Conservation (phyloP, 148 eudicot species). For the Talinum fruticosum region DNA sequence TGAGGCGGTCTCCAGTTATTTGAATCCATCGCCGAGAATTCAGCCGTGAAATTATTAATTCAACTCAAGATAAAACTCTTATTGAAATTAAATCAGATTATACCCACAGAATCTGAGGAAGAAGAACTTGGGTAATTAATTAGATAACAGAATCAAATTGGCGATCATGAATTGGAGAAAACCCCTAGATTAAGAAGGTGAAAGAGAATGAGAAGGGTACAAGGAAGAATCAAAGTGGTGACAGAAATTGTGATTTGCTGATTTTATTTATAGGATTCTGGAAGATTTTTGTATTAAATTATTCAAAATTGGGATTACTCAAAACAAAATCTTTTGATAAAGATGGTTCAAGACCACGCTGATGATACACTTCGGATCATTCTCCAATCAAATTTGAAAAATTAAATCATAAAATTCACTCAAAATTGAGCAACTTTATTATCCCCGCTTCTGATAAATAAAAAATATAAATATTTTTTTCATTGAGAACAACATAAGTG, state of each 20-base stretch:
- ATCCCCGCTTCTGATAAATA: too few species aligned
- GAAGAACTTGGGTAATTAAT: neutral
- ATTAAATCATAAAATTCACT: too few species aligned
- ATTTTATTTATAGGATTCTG: too few species aligned
- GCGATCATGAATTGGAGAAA: neutral
- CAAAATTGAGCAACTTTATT: too few species aligned
- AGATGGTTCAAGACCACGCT: too few species aligned
- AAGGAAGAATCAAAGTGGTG: neutral
- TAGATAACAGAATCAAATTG: neutral
- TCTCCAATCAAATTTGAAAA: too few species aligned
- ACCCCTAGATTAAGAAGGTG: constrained; percentile 9
- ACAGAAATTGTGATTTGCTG: neutral
- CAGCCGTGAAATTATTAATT: neutral
- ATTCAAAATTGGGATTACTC: too few species aligned
- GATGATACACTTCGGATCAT: too few species aligned
- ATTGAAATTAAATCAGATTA: constrained; percentile 2
- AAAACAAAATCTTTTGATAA: too few species aligned
- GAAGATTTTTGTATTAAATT: too few species aligned
- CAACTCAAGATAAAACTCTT: neutral
- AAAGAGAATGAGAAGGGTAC: neutral
- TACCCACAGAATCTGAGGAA: neutral
- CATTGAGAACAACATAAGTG: too few species aligned
- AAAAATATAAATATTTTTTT: too few species aligned
- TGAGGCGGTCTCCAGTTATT: constrained; percentile 40
- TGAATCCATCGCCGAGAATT: constrained; percentile 22